Evolutionary conservation across 2,329 filamentous ascomycete species (phyloP), one percentile per base, ranked within the genome.

Genomic region (Daldinia sp.): DNA sequence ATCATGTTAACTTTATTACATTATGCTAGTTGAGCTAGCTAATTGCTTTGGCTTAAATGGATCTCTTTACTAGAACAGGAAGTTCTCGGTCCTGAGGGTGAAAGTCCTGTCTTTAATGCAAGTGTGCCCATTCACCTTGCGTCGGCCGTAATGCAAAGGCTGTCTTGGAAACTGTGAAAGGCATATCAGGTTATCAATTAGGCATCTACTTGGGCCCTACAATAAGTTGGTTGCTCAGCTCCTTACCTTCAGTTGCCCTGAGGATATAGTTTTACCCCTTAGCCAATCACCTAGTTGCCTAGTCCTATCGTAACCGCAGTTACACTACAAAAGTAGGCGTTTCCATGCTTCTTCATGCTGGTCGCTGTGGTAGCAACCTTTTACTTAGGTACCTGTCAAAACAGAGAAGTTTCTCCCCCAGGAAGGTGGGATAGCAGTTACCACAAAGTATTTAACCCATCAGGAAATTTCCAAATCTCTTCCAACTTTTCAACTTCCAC

Each of bases 71-170:
- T 51, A 15, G 4, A 51, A 6, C 2, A n/a, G 15, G 26, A 30
- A 33, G 26, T 28, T 51, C 46, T 51, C 46, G 46, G 15, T 26
- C 18, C 26, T 33, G 9, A 6, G 3, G 15, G 46, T 51, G 46
- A 51, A 18, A 51, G 33, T 51, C 13, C 33, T 18, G 46, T 51
- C 46, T 51, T 51, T 51, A 6, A 51, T 33, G 46, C 46, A 13
- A 33, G n/a, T 51, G 6, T 5, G 26, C 28, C 26, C 15, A 51
- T 51, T 51, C 26, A 51, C 15, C 26, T 33, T 51, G 46, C 15
- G 26, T 51, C 26, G 13, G 26, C 26, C 3, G 26, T 5, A 51
- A 51, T 51, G 6, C 3, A 33, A 33, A 51, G 15, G 6, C 6
- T 51, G 46, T 51, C 46, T 51, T 51, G 15, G 26, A 51, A 48